Conservation (phyloP, 2,329 filamentous ascomycete genomes). For the Rugonectria rugulosa region DNA sequence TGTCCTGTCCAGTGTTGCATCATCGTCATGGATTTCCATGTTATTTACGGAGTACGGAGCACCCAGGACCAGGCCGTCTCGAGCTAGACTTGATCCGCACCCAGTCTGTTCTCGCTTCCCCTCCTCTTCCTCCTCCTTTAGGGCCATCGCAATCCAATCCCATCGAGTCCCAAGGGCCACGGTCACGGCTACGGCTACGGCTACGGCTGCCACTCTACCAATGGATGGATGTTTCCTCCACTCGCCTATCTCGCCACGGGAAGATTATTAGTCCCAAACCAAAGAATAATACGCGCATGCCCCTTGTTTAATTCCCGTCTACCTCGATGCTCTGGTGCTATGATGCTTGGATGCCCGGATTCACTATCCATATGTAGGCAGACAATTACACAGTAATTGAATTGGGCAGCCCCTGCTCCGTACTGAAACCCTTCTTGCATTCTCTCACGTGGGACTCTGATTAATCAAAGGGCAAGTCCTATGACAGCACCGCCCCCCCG, state of each 20-base stretch:
- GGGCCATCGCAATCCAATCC: slow-evolving; percentile 14
- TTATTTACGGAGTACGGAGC: no score
- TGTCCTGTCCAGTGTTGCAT: not conserved
- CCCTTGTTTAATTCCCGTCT: not conserved
- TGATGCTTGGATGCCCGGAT: no score
- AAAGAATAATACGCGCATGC: slow-evolving; percentile 27
- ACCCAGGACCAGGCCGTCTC: not conserved
- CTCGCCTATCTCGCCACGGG: slow-evolving; percentile 40
- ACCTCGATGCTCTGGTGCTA: not conserved
- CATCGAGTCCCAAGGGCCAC: not conserved
- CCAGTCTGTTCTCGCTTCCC: no score
- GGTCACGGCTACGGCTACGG: not conserved
- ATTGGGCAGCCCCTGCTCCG: not conserved
- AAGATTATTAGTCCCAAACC: slow-evolving; percentile 31
- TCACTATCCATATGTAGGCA: no score
- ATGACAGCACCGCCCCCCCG: not conserved
- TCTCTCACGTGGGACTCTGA: slow-evolving; percentile 5
- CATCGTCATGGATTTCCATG: no score
- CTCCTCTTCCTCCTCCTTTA: not conserved
- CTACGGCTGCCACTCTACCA: no score
- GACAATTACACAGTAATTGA: no score
- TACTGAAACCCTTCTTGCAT: not conserved
- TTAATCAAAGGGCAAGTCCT: not conserved
- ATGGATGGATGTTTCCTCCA: slow-evolving; percentile 17
- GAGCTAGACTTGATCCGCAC: not conserved